phyloP scores from a whole-genome alignment of 495 filamentous ascomycete species.

The Lasiosphaeria ovina region DNA sequence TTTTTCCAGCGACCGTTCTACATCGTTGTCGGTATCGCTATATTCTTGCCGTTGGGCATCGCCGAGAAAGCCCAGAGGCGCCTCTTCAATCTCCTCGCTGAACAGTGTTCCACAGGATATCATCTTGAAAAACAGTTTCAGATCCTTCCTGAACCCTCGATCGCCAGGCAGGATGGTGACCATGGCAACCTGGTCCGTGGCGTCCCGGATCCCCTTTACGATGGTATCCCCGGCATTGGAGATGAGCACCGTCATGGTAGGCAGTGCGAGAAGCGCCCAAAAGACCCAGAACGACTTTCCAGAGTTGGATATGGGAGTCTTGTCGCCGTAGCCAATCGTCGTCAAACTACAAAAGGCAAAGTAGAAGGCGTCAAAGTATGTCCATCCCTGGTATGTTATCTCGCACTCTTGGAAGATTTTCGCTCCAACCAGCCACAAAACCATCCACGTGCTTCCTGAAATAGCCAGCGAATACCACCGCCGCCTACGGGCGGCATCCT shows the following conservation, averaged over 20 bases:
- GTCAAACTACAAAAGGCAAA: conserved; percentile 76
- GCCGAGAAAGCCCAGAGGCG: conserved; percentile 45
- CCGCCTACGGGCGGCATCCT: conserved; percentile 57
- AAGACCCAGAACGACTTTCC: conserved; percentile 84
- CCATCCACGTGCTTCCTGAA: conserved; percentile 63
- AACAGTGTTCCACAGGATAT: conserved; percentile 41
- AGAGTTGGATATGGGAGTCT: conserved; percentile 64
- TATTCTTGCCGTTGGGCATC: conserved; percentile 26
- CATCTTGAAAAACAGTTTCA: conserved; percentile 34
- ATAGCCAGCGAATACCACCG: conserved; percentile 67
- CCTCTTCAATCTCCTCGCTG: conserved; percentile 29
- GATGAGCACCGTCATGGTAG: conserved; percentile 80
- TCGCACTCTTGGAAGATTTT: conserved; percentile 60
- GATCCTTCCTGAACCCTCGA: conserved; percentile 42
- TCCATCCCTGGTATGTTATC: conserved; percentile 56
- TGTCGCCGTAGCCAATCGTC: conserved; percentile 86
- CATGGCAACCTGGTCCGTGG: conserved; percentile 67
- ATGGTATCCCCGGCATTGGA: conserved; percentile 80
- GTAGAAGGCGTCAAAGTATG: conserved; percentile 78
- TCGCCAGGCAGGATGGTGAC: conserved; percentile 77
- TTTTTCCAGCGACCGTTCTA: conserved; percentile 13
- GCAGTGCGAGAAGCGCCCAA: conserved; percentile 83
- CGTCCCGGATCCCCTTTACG: conserved; percentile 65
- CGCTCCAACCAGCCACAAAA: conserved; percentile 78
- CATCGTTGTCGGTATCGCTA: conserved; percentile 21